Conservation (phyloP, 2,329 filamentous ascomycete genomes). For the Aotearoamyces nothofagi region DNA sequence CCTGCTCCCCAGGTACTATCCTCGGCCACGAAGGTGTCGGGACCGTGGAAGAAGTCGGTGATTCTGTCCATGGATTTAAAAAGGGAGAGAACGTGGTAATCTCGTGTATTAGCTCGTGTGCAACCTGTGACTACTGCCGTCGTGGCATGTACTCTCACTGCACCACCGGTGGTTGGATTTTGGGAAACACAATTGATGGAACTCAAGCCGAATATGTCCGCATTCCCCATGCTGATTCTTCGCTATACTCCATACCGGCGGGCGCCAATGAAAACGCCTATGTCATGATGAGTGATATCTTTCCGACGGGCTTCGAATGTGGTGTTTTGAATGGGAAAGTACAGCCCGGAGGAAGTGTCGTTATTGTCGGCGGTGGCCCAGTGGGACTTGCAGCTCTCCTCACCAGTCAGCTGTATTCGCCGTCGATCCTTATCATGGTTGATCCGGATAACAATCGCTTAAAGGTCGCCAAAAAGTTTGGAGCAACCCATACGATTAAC, state of each 20-base stretch:
- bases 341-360: conserved; percentile 33
- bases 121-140: conserved; percentile 33
- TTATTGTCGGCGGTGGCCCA: conserved; percentile 37
- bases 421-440: conserved; percentile 32
- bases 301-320: conserved; percentile 39
- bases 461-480: conserved; percentile 28
- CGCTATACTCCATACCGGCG: conserved; percentile 65
- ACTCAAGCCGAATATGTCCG: conserved; percentile 79
- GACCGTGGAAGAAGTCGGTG: conserved; percentile 27
- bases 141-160: conserved; percentile 36
- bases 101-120: conserved; percentile 34
- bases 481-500: conserved; percentile 30
- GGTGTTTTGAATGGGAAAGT: conserved; percentile 36
- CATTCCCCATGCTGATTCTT: conserved; percentile 67
- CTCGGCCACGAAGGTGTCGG: conserved; percentile 40
- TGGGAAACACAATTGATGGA: conserved; percentile 50
- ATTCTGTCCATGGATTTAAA: conserved; percentile 28
- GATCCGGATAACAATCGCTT: conserved; percentile 33
- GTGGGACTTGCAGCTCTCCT: conserved; percentile 39
- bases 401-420: conserved; percentile 37
- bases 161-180: conserved; percentile 34
- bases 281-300: conserved; percentile 38
- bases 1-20: conserved; percentile 27
- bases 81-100: conserved; percentile 36
- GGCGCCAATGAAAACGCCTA: conserved; percentile 69